Conservation (phyloP, 345 rosid genomes). For the Melaleuca alternifolia region DNA sequence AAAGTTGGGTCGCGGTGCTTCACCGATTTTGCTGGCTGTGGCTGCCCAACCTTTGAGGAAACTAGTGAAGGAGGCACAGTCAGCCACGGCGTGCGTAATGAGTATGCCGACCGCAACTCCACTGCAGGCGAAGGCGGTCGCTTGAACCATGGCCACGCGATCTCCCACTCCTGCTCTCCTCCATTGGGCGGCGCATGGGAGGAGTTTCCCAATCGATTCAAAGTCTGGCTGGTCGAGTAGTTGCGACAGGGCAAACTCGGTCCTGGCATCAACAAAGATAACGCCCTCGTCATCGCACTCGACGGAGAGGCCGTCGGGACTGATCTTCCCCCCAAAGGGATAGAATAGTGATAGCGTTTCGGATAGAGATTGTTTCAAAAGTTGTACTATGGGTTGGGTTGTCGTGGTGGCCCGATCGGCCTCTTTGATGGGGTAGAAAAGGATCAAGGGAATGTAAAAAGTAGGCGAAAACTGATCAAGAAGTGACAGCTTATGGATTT, state of each 20-base stretch:
- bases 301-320: slow-evolving; percentile 8
- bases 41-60: slow-evolving; percentile 5
- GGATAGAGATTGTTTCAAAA: slow-evolving; percentile 21
- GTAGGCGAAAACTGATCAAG: slow-evolving; percentile 26
- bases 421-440: slow-evolving; percentile 8
- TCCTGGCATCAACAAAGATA: slow-evolving; percentile 12
- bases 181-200: background rate
- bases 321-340: slow-evolving; percentile 24
- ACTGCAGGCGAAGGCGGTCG: background rate
- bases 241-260: background rate
- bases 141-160: background rate
- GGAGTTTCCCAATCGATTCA: background rate
- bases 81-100: background rate
- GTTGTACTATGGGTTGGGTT: background rate
- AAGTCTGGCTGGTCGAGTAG: background rate
- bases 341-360: slow-evolving; percentile 16
- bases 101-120: background rate
- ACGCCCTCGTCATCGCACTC: slow-evolving; percentile 18
- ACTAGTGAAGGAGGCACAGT: background rate
- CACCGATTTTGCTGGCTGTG: background rate
- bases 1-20: background rate
- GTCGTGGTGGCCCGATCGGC: background rate
- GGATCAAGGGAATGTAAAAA: slow-evolving; percentile 14
- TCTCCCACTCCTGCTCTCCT: background rate
- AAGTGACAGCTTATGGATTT: slow-evolving; percentile 21